phyloP scores from a whole-genome alignment of 148 eudicot genomes.

The Fagopyrum esculentum region DNA sequence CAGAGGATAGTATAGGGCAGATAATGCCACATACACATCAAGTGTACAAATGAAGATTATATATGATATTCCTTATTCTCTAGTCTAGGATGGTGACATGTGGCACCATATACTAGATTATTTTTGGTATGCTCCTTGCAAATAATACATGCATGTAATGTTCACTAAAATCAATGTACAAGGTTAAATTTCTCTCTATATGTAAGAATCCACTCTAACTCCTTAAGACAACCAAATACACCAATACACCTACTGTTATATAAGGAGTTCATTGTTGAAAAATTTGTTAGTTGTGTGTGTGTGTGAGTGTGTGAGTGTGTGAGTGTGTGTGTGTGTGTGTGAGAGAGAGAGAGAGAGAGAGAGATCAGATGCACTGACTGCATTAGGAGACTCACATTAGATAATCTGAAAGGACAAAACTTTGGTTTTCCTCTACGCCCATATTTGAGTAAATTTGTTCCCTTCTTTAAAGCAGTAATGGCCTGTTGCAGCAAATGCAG shows the following conservation, averaged over 20 bases:
- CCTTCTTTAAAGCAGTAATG: constrained; percentile 39
- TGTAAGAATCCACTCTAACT: background rate
- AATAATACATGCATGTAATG: no score
- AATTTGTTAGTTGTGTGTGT: background rate
- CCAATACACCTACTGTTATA: background rate
- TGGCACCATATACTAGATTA: no score
- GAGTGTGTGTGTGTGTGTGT: background rate
- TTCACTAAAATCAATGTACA: background rate
- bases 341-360: background rate
- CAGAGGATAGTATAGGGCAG: background rate
- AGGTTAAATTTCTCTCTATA: background rate
- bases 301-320: background rate
- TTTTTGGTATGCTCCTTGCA: no score
- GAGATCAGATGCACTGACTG: background rate
- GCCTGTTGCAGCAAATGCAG: constrained; percentile 20
- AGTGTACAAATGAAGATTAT: background rate
- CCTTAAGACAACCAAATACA: background rate
- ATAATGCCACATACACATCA: background rate
- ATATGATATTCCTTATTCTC: no score
- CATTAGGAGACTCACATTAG: constrained; percentile 30
- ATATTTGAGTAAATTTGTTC: constrained; percentile 41
- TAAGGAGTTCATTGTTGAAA: background rate
- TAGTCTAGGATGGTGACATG: no score
- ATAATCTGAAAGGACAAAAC: constrained; percentile 42
- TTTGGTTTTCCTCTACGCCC: constrained; percentile 50